Evolutionary conservation across 176 grass and related monocot species (phyloP), one percentile per base, ranked within the genome.

Genomic region (Phoenix roebelenii): DNA sequence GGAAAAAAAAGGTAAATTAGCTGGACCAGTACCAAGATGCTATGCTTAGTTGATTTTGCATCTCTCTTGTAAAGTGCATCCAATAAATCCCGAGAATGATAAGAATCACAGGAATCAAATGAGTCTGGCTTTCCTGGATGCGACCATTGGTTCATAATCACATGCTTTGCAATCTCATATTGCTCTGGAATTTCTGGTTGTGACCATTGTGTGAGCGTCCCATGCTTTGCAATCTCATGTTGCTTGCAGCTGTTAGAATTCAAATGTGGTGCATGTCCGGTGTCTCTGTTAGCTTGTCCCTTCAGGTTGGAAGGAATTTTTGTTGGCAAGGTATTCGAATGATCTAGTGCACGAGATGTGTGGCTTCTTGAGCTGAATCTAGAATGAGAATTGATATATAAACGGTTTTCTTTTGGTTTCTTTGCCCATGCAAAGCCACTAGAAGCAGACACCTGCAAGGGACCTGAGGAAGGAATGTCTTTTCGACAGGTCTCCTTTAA

Each of bases 131-230:
- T 44, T 44, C 0, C 35, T 44, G 35, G 35, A 44, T 12, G 35
- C 1, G 35, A 44, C 35, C 35, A 44, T 44, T 44, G 35, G 35
- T 44, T 44, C 35, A 44, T 14, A 44, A 12, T 12, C 2, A 2
- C 10, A 12, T 12, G 35, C 10, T 44, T 44, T 44, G 35, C 35
- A 44, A 44, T 44, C 35, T 44, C 35, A 14, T 44, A 44, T 44
- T 0, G 9, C 35, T 39, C 35, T 48, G 82, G 2, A 57, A 55
- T 3, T 32, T 77, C 82, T 0, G 82, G 69, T 57, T 89, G 76
- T 53, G 81, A 73, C 87, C 84, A 89, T 35, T 92, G 87, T 78
- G 83, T 92, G 54, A 85, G 81, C 74, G 78, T 75, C 64, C 60
- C 70, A 60, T 83, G 70, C 74, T 83, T 90, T 69, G 72, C 76